Conservation (phyloP, 345 rosid species). For the Gossypium raimondii region DNA sequence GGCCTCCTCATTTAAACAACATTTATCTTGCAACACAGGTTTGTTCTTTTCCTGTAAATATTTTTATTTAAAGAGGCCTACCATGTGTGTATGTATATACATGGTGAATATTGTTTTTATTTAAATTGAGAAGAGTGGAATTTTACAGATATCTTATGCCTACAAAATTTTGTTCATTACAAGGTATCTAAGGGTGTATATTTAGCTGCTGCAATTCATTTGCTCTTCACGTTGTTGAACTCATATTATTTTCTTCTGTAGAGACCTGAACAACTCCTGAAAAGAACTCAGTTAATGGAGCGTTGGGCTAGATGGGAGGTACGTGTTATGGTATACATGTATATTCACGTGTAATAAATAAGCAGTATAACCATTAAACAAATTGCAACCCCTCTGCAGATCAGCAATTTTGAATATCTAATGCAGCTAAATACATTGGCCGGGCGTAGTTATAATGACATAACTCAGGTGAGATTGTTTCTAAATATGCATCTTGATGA, state of each 20-base stretch:
- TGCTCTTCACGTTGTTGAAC: neutral
- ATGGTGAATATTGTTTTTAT: neutral
- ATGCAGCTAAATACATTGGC: conserved; percentile 97
- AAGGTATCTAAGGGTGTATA: neutral
- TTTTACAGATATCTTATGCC: neutral
- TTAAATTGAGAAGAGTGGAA: neutral
- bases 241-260: conserved; percentile 27
- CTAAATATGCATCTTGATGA: neutral
- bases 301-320: conserved; percentile 99
- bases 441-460: conserved; percentile 98
- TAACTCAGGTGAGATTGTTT: conserved; percentile 70
- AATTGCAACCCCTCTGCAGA: conserved; percentile 49
- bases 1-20: conserved; percentile 85
- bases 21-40: conserved; percentile 98
- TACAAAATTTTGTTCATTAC: conserved; percentile 5
- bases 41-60: conserved; percentile 21
- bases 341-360: neutral
- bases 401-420: conserved; percentile 96
- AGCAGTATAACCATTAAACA: neutral
- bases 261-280: conserved; percentile 97
- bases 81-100: neutral
- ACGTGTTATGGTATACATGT: conserved; percentile 16
- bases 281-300: conserved; percentile 93
- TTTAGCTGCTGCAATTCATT: neutral
- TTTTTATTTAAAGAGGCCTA: neutral